These are phyloP conservation scores for Trapa bicornis DNA, from an alignment of 345 rosid species.

Conservation along the genomic window DNA sequence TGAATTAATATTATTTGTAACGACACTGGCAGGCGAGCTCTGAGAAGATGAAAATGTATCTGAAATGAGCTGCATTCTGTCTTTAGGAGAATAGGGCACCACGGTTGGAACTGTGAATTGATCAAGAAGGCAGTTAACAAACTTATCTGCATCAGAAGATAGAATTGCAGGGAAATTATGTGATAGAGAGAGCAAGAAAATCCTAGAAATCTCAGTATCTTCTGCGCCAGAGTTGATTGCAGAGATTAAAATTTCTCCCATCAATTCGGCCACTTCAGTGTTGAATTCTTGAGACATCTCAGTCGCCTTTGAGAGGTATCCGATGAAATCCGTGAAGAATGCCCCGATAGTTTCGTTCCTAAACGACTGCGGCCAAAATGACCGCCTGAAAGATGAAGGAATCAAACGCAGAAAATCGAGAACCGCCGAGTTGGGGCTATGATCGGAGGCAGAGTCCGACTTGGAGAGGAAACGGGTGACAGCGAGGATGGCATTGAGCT, in stretches of 20 bases:
- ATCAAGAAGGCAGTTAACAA: slow-evolving; percentile 52
- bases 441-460: slow-evolving; percentile 33
- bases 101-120: slow-evolving; percentile 38
- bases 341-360: slow-evolving; percentile 37
- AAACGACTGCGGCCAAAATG: slow-evolving; percentile 87
- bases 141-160: slow-evolving; percentile 50
- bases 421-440: slow-evolving; percentile 42
- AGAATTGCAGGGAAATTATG: slow-evolving; percentile 57
- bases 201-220: slow-evolving; percentile 40
- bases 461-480: slow-evolving; percentile 66
- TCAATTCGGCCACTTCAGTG: slow-evolving; percentile 47
- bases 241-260: slow-evolving; percentile 52
- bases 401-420: slow-evolving; percentile 58
- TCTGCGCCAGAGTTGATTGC: slow-evolving; percentile 27
- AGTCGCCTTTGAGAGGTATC: slow-evolving; percentile 38
- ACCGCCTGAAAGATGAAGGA: slow-evolving; percentile 56
- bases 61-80: slow-evolving; percentile 30
- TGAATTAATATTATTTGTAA: slow-evolving; percentile 21
- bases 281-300: slow-evolving; percentile 48
- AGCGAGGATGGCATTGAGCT: slow-evolving; percentile 83
- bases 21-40: slow-evolving; percentile 48
- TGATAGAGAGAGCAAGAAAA: slow-evolving; percentile 59
- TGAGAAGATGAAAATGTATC: slow-evolving; percentile 42
- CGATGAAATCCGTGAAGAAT: slow-evolving; percentile 56
- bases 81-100: slow-evolving; percentile 24